Evolutionary conservation across 345 rosid species (phyloP).

Genomic region (Populus tremula): DNA sequence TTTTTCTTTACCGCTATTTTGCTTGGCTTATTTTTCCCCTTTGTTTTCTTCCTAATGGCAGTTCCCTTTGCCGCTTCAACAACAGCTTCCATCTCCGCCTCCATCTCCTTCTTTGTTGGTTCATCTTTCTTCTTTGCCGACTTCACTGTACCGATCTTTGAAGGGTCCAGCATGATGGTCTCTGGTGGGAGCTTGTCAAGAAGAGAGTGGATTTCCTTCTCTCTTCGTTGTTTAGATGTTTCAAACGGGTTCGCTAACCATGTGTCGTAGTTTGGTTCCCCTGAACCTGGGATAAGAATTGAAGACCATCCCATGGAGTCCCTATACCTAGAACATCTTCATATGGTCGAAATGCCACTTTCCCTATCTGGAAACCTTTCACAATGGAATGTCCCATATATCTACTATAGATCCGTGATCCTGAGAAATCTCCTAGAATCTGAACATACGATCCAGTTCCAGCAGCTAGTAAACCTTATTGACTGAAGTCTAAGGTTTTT

Average conservation of each 20-base stretch:
- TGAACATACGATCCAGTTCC: constrained; percentile 69
- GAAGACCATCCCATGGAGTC: constrained; percentile 93
- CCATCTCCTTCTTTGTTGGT: constrained; percentile 50
- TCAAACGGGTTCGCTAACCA: constrained; percentile 95
- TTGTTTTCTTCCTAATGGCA: constrained; percentile 65
- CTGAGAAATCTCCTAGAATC: constrained; percentile 49
- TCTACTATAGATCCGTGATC: constrained; percentile 53
- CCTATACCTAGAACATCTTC: constrained; percentile 85
- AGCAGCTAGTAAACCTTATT: constrained; percentile 82
- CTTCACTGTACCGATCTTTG: constrained; percentile 75
- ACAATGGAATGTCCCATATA: constrained; percentile 76
- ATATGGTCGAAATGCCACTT: constrained; percentile 73
- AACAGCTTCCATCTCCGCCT: constrained; percentile 66
- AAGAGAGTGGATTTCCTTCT: constrained; percentile 77
- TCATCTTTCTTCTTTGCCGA: constrained; percentile 55
- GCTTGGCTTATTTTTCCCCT: constrained; percentile 80
- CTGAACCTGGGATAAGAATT: constrained; percentile 82
- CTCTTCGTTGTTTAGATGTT: constrained; percentile 77
- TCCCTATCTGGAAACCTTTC: constrained; percentile 77
- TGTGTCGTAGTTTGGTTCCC: constrained; percentile 90
- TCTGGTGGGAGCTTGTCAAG: constrained; percentile 95
- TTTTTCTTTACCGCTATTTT: constrained; percentile 61
- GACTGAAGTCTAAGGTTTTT: constrained; percentile 73
- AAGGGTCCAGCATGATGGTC: constrained; percentile 84
- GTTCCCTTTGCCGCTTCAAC: constrained; percentile 51